Percentiles rank a stretch among this genome's conserved stretches.
phyloP scores from a whole-genome alignment of 176 grass and related monocot species.

The Pharus latifolius region DNA sequence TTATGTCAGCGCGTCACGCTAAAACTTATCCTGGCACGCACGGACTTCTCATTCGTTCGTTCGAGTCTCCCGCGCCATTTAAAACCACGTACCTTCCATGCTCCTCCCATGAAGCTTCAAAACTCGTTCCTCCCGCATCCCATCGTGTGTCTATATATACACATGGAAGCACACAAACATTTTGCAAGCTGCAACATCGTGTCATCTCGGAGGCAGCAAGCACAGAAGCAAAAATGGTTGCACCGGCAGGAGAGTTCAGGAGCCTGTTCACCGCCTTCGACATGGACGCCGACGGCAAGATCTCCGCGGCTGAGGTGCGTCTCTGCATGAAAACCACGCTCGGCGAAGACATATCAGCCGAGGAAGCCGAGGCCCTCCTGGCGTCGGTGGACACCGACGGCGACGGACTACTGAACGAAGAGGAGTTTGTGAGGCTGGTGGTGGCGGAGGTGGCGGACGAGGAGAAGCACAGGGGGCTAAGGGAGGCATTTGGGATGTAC shows the following conservation, averaged over 20 bases:
- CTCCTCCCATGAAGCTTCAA: too few relatives aligned
- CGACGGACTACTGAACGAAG: constrained; percentile 19
- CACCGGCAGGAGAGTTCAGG: background rate
- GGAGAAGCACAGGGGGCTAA: background rate
- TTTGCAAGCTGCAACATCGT: too few relatives aligned
- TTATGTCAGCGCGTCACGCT: too few relatives aligned
- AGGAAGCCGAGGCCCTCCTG: constrained; percentile 27
- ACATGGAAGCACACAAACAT: too few relatives aligned
- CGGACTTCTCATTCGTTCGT: too few relatives aligned
- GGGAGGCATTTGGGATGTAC: constrained; percentile 31
- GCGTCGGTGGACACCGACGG: constrained; percentile 26
- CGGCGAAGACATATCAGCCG: background rate
- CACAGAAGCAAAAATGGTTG: constrained; percentile 16
- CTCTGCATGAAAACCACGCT: constrained; percentile 27
- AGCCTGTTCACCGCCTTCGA: constrained; percentile 14
- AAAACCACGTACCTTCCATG: too few relatives aligned
- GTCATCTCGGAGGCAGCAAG: too few relatives aligned
- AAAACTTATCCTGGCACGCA: too few relatives aligned
- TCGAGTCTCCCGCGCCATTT: too few relatives aligned
- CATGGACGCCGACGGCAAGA: constrained; percentile 7
- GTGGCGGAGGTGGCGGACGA: background rate
- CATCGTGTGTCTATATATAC: too few relatives aligned
- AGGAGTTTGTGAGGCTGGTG: constrained; percentile 28
- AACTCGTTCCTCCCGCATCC: too few relatives aligned
- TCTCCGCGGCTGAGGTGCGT: constrained; percentile 25